Evolutionary conservation across 2,329 filamentous ascomycete species (phyloP).

Genomic region (Xylaria sp.): DNA sequence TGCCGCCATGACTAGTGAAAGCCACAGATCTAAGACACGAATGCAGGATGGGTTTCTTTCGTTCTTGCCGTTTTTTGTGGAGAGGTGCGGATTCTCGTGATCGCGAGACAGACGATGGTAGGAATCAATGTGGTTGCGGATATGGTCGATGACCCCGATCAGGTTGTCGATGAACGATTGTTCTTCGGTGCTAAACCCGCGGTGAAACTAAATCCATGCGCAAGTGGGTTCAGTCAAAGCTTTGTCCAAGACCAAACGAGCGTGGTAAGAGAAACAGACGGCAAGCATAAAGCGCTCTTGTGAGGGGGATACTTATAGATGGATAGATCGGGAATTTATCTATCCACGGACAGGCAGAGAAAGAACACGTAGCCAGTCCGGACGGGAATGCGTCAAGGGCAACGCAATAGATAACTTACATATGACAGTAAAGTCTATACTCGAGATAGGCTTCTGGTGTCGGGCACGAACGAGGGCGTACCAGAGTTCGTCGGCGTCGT

Average conservation of each 20-base stretch:
- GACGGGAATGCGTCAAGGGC: too few relatives aligned
- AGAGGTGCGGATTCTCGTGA: constrained; percentile 9
- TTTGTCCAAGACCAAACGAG: not conserved
- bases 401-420: not conserved
- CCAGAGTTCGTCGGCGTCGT: constrained; percentile 1
- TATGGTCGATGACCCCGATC: not conserved
- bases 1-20: constrained; percentile 91
- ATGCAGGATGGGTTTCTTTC: constrained; percentile 23
- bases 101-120: constrained; percentile 9
- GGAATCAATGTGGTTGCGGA: not conserved
- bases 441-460: not conserved
- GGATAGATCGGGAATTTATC: too few relatives aligned
- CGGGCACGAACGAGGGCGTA: not conserved
- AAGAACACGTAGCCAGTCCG: not conserved
- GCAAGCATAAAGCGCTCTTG: not conserved
- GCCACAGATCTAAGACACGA: constrained; percentile 53
- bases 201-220: not conserved
- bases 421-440: not conserved
- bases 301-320: not conserved
- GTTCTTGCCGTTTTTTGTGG: constrained; percentile 26
- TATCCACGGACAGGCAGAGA: too few relatives aligned
- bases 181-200: constrained; percentile 3
- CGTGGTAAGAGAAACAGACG: not conserved
- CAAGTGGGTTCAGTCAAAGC: constrained; percentile 2
- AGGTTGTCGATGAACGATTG: constrained; percentile 4